Conservation (phyloP, 176 grass and related monocot species). For the Saccharum officinarum region DNA sequence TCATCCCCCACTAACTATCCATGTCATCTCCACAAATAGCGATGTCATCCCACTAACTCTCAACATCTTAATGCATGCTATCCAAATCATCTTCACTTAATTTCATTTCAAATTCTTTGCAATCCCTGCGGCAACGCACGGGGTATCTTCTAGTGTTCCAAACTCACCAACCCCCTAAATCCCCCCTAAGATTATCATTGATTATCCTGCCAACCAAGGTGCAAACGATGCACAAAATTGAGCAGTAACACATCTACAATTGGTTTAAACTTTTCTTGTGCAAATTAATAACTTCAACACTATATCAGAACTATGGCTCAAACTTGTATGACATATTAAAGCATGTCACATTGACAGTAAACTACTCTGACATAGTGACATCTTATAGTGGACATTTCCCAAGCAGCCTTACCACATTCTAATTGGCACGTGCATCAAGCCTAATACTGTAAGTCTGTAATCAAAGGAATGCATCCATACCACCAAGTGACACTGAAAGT, state of each 20-base stretch:
- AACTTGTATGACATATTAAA: background rate
- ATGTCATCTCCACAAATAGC: no score
- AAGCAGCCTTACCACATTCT: background rate
- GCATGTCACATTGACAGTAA: background rate
- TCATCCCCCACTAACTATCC: no score
- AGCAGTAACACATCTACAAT: background rate
- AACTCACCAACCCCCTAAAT: background rate
- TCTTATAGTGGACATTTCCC: background rate
- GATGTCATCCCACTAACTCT: no score
- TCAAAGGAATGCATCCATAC: constrained; percentile 14
- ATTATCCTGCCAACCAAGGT: background rate
- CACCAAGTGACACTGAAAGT: background rate
- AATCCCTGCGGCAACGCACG: no score
- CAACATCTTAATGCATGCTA: no score
- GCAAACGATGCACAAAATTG: background rate
- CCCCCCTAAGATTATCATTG: background rate
- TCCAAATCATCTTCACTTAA: no score
- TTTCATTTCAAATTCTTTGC: no score
- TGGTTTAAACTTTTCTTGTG: background rate
- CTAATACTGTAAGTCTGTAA: background rate
- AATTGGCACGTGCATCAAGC: background rate
- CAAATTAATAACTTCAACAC: background rate
- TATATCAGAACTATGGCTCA: background rate
- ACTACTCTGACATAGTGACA: background rate
- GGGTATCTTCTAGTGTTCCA: background rate